Percentiles rank a stretch among this genome's conserved stretches.
These are phyloP conservation scores for Pythium periplocum DNA, from an alignment of 352 stramenopile species.

Conservation along the genomic window DNA sequence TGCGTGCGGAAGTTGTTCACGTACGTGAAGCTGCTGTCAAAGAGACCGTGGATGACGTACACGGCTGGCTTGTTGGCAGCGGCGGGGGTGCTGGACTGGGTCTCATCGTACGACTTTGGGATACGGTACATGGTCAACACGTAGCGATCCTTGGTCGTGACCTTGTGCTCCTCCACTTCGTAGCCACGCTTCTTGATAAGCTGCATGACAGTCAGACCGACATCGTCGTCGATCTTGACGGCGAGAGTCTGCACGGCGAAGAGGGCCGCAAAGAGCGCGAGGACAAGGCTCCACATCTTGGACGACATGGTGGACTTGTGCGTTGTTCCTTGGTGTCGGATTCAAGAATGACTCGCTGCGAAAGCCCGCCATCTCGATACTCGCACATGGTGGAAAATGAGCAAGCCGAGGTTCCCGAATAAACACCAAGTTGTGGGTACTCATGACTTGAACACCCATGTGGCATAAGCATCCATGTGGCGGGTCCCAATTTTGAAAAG, in stretches of 20 bases:
- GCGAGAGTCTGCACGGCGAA: slow-evolving; percentile 2
- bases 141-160: slow-evolving; percentile 49
- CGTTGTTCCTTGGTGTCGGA: too few relatives aligned
- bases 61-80: slow-evolving; percentile 40
- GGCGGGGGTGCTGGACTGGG: slow-evolving; percentile 15
- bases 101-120: slow-evolving; percentile 47
- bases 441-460: too few relatives aligned
- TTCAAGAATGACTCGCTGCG: too few relatives aligned
- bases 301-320: too few relatives aligned
- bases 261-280: neutral
- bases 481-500: too few relatives aligned
- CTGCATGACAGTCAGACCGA: slow-evolving; percentile 38
- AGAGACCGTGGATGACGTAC: slow-evolving; percentile 46
- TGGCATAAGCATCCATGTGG: too few relatives aligned
- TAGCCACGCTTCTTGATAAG: slow-evolving; percentile 43
- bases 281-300: neutral
- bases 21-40: slow-evolving; percentile 60
- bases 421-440: too few relatives aligned
- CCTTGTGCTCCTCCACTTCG: slow-evolving; percentile 48
- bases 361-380: too few relatives aligned
- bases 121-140: slow-evolving; percentile 69
- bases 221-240: slow-evolving; percentile 14
- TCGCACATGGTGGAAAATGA: too few relatives aligned
- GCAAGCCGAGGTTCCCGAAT: too few relatives aligned
- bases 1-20: slow-evolving; percentile 57